These are phyloP conservation scores for Claviceps paspali DNA, from an alignment of 2,329 filamentous ascomycete species.

Conservation along the genomic window DNA sequence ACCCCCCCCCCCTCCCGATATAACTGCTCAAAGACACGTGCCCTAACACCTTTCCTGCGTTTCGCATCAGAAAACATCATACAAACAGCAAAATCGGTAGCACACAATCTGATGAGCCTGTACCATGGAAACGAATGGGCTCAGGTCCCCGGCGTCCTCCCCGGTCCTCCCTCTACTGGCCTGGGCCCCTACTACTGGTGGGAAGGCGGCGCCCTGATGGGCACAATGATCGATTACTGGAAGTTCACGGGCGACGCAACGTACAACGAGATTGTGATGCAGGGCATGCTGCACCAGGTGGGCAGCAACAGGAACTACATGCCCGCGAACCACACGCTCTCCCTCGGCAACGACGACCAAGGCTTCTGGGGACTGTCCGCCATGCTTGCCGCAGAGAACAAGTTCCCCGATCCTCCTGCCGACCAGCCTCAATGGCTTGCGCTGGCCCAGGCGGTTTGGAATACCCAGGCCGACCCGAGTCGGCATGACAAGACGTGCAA, in stretches of 20 bases:
- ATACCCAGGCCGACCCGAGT: constrained; percentile 32
- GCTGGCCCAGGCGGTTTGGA: constrained; percentile 48
- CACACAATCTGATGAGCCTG: constrained; percentile 21
- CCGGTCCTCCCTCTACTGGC: constrained; percentile 19
- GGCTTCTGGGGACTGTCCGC: constrained; percentile 49
- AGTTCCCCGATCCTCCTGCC: constrained; percentile 35
- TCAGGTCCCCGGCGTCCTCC: constrained; percentile 22
- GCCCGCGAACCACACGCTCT: constrained; percentile 33
- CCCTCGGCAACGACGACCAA: constrained; percentile 48
- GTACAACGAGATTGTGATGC: constrained; percentile 37
- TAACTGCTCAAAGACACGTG: too few species aligned
- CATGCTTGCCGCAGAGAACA: constrained; percentile 41
- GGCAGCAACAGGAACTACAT: constrained; percentile 37
- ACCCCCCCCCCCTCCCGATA: too few species aligned
- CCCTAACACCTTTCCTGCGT: neutral
- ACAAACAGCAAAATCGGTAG: constrained; percentile 15
- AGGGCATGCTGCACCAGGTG: constrained; percentile 35
- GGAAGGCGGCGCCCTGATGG: constrained; percentile 46
- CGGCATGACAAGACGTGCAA: constrained; percentile 42
- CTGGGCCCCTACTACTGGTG: constrained; percentile 39
- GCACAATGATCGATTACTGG: constrained; percentile 48
- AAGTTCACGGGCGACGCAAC: constrained; percentile 40
- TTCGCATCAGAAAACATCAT: constrained; percentile 17
- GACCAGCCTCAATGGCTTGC: constrained; percentile 35
- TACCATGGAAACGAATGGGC: constrained; percentile 23